Conservation (phyloP, 495 filamentous ascomycete genomes). For the Talaromyces proteolyticus region DNA sequence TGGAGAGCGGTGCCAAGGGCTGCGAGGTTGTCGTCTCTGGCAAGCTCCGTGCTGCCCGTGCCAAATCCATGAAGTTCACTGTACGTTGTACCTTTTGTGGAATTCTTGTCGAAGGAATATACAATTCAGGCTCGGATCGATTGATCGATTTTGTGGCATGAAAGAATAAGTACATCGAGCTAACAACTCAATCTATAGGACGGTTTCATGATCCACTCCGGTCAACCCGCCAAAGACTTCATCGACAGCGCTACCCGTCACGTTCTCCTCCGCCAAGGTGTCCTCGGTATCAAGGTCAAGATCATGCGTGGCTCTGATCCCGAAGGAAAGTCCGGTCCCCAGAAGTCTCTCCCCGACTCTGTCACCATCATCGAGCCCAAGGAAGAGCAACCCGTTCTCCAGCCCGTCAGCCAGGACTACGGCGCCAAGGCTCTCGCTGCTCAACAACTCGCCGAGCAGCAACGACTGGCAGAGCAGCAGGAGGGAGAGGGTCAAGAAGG, state of each 20-base stretch:
- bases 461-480: slow-evolving; percentile 57
- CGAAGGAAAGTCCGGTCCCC: slow-evolving; percentile 95
- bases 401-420: slow-evolving; percentile 96
- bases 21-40: slow-evolving; percentile 99
- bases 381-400: slow-evolving; percentile 90
- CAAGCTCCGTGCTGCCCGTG: slow-evolving; percentile 96
- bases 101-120: slow-evolving; percentile 1
- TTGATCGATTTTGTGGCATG: not conserved
- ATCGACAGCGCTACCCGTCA: slow-evolving; percentile 97
- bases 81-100: slow-evolving; percentile 37
- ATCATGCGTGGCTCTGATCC: slow-evolving; percentile 99
- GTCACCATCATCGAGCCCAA: slow-evolving; percentile 99
- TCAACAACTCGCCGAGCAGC: slow-evolving; percentile 75
- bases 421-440: slow-evolving; percentile 91
- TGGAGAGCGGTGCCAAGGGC: slow-evolving; percentile 98
- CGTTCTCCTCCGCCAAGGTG: slow-evolving; percentile 98
- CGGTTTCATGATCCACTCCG: slow-evolving; percentile 99
- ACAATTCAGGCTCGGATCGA: not conserved
- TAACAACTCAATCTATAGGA: slow-evolving; percentile 46
- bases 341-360: slow-evolving; percentile 94
- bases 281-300: slow-evolving; percentile 99
- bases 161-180: too few relatives aligned
- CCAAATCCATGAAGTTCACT: slow-evolving; percentile 99
- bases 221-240: slow-evolving; percentile 98
- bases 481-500: slow-evolving; percentile 41